A percentile compares a stretch with the other conserved stretches of the same genome.
These are phyloP conservation scores for Diaporthe eres DNA, from an alignment of 2,329 filamentous ascomycete species.

Conservation along the genomic window DNA sequence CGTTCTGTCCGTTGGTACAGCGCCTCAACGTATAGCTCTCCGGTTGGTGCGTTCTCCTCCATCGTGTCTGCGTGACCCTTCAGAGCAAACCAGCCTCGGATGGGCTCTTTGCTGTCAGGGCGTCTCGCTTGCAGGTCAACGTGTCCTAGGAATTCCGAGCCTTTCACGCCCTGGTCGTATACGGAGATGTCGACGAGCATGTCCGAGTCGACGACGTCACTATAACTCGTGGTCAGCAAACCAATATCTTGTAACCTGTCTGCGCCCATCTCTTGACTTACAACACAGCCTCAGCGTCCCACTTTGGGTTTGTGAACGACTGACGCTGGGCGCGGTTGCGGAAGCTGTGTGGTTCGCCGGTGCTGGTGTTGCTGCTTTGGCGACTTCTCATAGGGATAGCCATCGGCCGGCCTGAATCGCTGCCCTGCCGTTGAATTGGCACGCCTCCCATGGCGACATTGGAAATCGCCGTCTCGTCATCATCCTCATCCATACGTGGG, in stretches of 20 bases:
- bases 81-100: slow-evolving; percentile 89
- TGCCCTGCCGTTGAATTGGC: slow-evolving; percentile 77
- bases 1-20: slow-evolving; percentile 89
- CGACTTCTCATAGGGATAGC: slow-evolving; percentile 97
- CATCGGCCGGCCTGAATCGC: slow-evolving; percentile 86
- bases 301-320: slow-evolving; percentile 86
- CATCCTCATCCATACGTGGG: slow-evolving; percentile 74
- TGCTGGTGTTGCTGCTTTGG: slow-evolving; percentile 95
- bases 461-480: slow-evolving; percentile 59
- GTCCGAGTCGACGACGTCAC: slow-evolving; percentile 93
- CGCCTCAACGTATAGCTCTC: slow-evolving; percentile 91
- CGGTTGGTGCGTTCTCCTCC: slow-evolving; percentile 81
- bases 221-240: slow-evolving; percentile 52
- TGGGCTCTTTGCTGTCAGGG: slow-evolving; percentile 75
- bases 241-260: neutral
- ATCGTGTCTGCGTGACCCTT: slow-evolving; percentile 80
- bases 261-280: slow-evolving; percentile 64
- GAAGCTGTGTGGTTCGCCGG: slow-evolving; percentile 74
- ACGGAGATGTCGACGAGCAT: slow-evolving; percentile 94
- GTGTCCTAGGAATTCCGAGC: slow-evolving; percentile 93
- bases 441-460: slow-evolving; percentile 62
- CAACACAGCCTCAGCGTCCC: slow-evolving; percentile 97
- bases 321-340: slow-evolving; percentile 70
- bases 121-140: slow-evolving; percentile 82
- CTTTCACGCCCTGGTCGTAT: slow-evolving; percentile 84